phyloP scores from a whole-genome alignment of 2,329 filamentous ascomycete genomes.

The Samsoniella hepiali region DNA sequence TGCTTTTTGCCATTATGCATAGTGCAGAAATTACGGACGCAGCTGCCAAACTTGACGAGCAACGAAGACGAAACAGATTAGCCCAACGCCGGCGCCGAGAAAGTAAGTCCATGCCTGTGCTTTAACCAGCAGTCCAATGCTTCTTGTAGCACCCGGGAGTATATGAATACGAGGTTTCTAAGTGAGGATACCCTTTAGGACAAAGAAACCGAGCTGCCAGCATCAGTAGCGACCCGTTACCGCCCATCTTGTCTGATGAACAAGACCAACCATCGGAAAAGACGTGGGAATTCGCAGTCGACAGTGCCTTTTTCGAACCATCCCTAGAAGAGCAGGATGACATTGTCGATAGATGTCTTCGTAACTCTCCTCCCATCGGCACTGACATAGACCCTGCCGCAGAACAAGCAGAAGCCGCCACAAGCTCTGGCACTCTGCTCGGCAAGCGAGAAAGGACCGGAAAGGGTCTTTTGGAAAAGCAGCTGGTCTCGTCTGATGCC shows the following conservation, averaged over 20 bases:
- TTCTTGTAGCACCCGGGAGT: no score
- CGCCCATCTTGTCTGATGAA: background rate
- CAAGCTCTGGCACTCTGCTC: background rate
- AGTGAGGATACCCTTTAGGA: background rate
- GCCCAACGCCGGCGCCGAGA: constrained; percentile 13
- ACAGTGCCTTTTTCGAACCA: background rate
- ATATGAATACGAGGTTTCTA: background rate
- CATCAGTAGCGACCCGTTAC: background rate
- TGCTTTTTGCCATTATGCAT: constrained; percentile 5
- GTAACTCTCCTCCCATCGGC: background rate
- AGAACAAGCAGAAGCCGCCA: background rate
- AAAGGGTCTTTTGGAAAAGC: background rate
- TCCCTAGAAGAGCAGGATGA: background rate
- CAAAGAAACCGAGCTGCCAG: constrained; percentile 10
- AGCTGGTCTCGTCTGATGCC: background rate
- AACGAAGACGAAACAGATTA: constrained; percentile 12
- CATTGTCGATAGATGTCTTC: background rate
- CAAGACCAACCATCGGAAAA: background rate
- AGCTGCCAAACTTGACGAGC: constrained; percentile 13
- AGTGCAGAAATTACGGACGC: background rate
- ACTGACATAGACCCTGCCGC: no score
- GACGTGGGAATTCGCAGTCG: constrained; percentile 2
- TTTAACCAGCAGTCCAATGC: background rate
- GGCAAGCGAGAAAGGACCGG: background rate
- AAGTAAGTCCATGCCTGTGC: background rate